Conservation (phyloP, 495 filamentous ascomycete species). For the Usnea hakonensis region DNA sequence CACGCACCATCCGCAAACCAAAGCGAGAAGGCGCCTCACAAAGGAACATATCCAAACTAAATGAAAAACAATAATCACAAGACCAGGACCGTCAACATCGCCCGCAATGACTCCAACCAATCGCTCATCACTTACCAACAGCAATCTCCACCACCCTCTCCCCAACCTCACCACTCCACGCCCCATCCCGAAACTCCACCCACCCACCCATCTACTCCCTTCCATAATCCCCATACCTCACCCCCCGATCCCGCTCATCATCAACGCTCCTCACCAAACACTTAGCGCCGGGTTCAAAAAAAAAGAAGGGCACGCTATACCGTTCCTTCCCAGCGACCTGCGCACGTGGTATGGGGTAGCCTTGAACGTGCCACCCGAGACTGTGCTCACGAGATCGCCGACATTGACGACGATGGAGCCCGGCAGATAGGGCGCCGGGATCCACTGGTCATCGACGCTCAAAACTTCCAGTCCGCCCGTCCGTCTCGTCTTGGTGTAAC, state of each 20-base stretch:
- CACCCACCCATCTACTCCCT: constrained; percentile 41
- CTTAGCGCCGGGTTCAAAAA: constrained; percentile 41
- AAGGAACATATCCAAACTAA: too few relatives aligned
- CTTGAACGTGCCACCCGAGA: constrained; percentile 41
- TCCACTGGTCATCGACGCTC: constrained; percentile 34
- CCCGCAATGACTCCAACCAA: too few relatives aligned
- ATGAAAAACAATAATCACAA: too few relatives aligned
- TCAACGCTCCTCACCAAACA: constrained; percentile 35
- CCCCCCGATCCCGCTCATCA: constrained; percentile 26
- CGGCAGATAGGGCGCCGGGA: constrained; percentile 38
- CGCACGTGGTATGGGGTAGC: constrained; percentile 43
- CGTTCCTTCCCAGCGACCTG: constrained; percentile 19
- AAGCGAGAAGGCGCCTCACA: too few relatives aligned
- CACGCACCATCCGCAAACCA: too few relatives aligned
- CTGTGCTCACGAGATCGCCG: constrained; percentile 41
- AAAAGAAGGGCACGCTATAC: constrained; percentile 40
- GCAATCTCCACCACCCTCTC: constrained; percentile 24
- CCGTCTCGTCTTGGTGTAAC: constrained; percentile 36
- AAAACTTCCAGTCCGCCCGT: constrained; percentile 40
- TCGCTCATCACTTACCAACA: neutral
- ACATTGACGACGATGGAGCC: constrained; percentile 44
- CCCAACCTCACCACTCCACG: neutral
- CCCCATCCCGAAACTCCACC: constrained; percentile 31
- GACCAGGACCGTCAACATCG: too few relatives aligned
- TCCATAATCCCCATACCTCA: constrained; percentile 41